These are phyloP conservation scores for Salix suchowensis DNA, from an alignment of 345 rosid genomes.

Conservation along the genomic window DNA sequence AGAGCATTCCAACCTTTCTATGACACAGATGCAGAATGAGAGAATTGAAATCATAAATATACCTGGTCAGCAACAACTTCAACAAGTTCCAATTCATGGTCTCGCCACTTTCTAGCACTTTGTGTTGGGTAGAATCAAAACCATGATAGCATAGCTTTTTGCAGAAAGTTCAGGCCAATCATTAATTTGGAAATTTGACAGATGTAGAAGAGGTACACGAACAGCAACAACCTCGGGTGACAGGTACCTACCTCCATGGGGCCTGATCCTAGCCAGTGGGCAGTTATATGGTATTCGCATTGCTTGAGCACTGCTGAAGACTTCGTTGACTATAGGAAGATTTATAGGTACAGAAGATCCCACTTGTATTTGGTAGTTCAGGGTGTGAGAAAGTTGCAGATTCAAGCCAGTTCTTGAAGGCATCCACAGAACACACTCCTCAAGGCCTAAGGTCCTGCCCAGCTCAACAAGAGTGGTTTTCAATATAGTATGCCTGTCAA, in stretches of 20 bases:
- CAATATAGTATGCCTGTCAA: slow-evolving; percentile 75
- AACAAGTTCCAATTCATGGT: slow-evolving; percentile 90
- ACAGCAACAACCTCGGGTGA: slow-evolving; percentile 87
- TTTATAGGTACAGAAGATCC: slow-evolving; percentile 61
- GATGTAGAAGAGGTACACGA: slow-evolving; percentile 84
- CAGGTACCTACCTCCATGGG: slow-evolving; percentile 53
- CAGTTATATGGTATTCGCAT: slow-evolving; percentile 65
- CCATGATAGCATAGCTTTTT: slow-evolving; percentile 80
- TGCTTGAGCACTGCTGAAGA: slow-evolving; percentile 63
- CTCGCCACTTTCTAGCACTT: slow-evolving; percentile 82
- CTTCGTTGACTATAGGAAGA: slow-evolving; percentile 52
- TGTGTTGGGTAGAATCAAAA: slow-evolving; percentile 84
- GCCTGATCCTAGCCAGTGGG: slow-evolving; percentile 70
- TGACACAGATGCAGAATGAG: not conserved
- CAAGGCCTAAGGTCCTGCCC: slow-evolving; percentile 70
- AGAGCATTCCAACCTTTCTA: not conserved
- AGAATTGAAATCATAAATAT: slow-evolving; percentile 14
- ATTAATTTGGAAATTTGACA: slow-evolving; percentile 73
- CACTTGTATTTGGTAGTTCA: slow-evolving; percentile 55
- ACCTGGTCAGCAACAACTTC: slow-evolving; percentile 98
- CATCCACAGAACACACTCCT: slow-evolving; percentile 97
- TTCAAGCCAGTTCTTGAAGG: slow-evolving; percentile 59
- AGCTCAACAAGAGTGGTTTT: slow-evolving; percentile 89
- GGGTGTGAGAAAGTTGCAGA: slow-evolving; percentile 73
- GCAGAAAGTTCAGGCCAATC: slow-evolving; percentile 81